Conservation (phyloP, 2,329 filamentous ascomycete species). For the Rasamsonia emersonii region DNA sequence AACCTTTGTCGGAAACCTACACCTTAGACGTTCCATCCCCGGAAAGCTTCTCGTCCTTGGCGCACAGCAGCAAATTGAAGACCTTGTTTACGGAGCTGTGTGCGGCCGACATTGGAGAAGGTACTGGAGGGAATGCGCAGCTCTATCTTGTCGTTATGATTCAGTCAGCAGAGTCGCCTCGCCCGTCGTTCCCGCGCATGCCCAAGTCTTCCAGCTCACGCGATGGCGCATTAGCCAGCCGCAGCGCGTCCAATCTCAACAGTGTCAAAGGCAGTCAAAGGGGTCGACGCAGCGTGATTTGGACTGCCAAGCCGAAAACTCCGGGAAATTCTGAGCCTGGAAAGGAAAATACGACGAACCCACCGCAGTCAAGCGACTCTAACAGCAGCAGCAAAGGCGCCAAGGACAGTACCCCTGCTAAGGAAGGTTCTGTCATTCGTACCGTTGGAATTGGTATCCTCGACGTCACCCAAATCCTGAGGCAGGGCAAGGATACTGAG, state of each 20-base stretch:
- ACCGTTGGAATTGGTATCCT: slow-evolving; percentile 70
- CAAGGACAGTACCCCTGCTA: slow-evolving; percentile 17
- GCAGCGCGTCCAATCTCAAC: slow-evolving; percentile 18
- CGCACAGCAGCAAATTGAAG: slow-evolving; percentile 61
- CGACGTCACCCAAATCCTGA: slow-evolving; percentile 66
- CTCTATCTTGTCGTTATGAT: slow-evolving; percentile 80
- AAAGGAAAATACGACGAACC: slow-evolving; percentile 18
- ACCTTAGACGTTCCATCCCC: slow-evolving; percentile 67
- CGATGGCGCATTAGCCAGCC: slow-evolving; percentile 23
- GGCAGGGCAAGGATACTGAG: slow-evolving; percentile 62
- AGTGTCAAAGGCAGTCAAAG: slow-evolving; percentile 29
- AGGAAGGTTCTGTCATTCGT: slow-evolving; percentile 46
- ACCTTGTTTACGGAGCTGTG: slow-evolving; percentile 84
- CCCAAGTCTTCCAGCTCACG: slow-evolving; percentile 25
- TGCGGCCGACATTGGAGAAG: slow-evolving; percentile 62
- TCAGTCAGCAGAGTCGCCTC: slow-evolving; percentile 48
- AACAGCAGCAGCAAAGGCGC: slow-evolving; percentile 12
- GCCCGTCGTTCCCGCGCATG: slow-evolving; percentile 14
- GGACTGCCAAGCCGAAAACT: slow-evolving; percentile 27
- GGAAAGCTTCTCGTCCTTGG: slow-evolving; percentile 58
- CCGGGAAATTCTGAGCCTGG: slow-evolving; percentile 21
- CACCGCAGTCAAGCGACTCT: slow-evolving; percentile 19
- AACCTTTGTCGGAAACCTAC: slow-evolving; percentile 74
- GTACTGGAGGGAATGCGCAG: slow-evolving; percentile 55
- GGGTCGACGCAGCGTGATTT: slow-evolving; percentile 36